Evolutionary conservation across 352 stramenopile species (phyloP), one percentile per base, ranked within the genome.

Genomic region (Phytopythium helicoides): DNA sequence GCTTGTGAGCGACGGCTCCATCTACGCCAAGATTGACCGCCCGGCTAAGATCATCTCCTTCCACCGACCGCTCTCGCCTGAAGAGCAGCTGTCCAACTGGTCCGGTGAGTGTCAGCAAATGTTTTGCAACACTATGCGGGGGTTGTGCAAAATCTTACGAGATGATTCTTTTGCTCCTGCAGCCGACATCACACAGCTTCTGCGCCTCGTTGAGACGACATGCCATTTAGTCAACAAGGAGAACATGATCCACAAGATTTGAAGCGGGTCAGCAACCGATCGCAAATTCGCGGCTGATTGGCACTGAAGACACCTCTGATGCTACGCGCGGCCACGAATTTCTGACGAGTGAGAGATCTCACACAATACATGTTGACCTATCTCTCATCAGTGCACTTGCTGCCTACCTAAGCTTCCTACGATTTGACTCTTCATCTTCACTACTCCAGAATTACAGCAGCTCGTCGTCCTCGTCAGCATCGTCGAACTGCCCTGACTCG

Each of bases 141-240:
- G 44, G 39, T 11, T 26, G 4, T 37, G 37, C 48, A 39, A 21
- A 25, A 44, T 19, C 18, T 68, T 47, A 64, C 37, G n/a, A n/a
- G n/a, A n/a, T n/a, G n/a, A 23, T 42, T 62, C 10, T 50, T 10
- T 44, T 49, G 47, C 19, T 28, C 54, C 39, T 47, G 9, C 53
- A 88, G 73, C 67, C 42, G 95, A 99, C 76, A 98, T 99, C 59
- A 96, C 92, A 21, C 86, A 97, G 66, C 69, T 99, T 42, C 84
- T 99, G 54, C 74, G 87, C 49, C 73, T 99, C 34, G 93, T 99
- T 33, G 96, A 99, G 73, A 97, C 91, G 23, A 99, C 97, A 47
- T 98, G 87, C 58, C 96, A 99, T 81, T 78, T 99, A 57, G 98
- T 99, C 76, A 96, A 99, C 76, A 99, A 99, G 84, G 97, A 99